phyloP scores from a whole-genome alignment of 2,329 filamentous ascomycete genomes.

The Aspergillus sp. region DNA sequence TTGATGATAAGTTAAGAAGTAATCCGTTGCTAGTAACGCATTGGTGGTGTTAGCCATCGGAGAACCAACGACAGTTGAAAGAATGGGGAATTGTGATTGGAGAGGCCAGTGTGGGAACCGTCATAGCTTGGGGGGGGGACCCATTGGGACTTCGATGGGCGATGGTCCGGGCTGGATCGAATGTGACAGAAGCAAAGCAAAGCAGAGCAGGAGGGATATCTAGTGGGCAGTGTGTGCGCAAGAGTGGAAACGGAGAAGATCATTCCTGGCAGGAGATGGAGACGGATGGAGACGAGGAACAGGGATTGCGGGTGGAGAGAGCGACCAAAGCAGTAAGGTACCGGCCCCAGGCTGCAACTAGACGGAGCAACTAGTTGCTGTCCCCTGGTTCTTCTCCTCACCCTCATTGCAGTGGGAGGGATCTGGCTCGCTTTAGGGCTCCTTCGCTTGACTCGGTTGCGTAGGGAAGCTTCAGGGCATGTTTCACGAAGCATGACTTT shows the following conservation, averaged over 20 bases:
- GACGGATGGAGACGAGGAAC: not conserved
- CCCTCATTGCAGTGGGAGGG: not conserved
- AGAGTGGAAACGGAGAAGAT: not conserved
- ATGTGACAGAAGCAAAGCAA: not conserved
- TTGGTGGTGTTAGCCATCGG: not conserved
- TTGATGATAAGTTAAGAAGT: not conserved
- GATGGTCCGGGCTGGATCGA: not conserved
- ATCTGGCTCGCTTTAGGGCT: not conserved
- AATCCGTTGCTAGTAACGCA: not conserved
- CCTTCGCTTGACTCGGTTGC: not conserved
- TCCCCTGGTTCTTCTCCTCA: not conserved
- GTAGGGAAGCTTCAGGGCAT: not conserved
- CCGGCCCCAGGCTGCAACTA: not conserved
- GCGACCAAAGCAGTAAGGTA: conserved; percentile 2
- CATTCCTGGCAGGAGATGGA: not conserved
- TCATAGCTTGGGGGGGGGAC: not conserved
- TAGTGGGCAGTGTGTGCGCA: not conserved
- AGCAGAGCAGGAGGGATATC: too few relatives aligned
- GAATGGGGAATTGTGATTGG: not conserved
- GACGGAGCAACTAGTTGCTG: not conserved
- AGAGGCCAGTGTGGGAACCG: not conserved
- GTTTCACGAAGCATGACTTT: not conserved
- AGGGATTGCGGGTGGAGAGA: not conserved
- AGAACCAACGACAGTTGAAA: not conserved
- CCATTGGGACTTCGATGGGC: not conserved